Evolutionary conservation across 2,329 filamentous ascomycete genomes (phyloP).

Genomic region (Zarea fungicola): DNA sequence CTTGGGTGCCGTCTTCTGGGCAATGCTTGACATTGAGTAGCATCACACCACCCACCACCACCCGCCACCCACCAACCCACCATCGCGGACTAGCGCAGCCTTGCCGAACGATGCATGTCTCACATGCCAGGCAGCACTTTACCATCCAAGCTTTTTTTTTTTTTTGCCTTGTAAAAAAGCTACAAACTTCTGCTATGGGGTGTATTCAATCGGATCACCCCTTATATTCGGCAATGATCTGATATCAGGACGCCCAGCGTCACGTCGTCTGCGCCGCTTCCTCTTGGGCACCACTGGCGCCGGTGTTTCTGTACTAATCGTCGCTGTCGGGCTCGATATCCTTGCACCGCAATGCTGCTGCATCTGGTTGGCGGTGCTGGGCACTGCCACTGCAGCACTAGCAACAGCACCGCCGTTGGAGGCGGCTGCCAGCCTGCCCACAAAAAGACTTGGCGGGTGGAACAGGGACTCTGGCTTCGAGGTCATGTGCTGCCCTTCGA

Average conservation of each 20-base stretch:
- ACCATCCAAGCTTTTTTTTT: too few relatives aligned
- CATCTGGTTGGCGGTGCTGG: background rate
- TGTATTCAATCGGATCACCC: conserved; percentile 28
- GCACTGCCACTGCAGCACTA: background rate
- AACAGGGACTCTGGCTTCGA: conserved; percentile 22
- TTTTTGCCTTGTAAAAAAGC: too few relatives aligned
- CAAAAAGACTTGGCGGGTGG: conserved; percentile 27
- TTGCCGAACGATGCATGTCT: conserved; percentile 10
- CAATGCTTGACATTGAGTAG: background rate
- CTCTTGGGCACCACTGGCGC: conserved; percentile 13
- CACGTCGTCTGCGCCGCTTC: conserved; percentile 17
- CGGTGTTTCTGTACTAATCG: conserved; percentile 5
- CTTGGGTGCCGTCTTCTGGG: too few relatives aligned
- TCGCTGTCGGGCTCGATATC: too few relatives aligned
- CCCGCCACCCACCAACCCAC: background rate
- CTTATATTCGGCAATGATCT: conserved; percentile 28
- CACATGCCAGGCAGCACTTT: conserved; percentile 5
- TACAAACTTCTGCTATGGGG: background rate
- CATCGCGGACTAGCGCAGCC: conserved; percentile 5
- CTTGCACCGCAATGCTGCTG: conserved; percentile 3
- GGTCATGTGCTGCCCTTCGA: conserved; percentile 6
- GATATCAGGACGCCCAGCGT: conserved; percentile 27
- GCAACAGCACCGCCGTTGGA: background rate
- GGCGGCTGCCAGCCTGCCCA: conserved; percentile 25
- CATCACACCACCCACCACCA: too few relatives aligned